phyloP scores from a whole-genome alignment of 2,329 filamentous ascomycete species.

The Fusarium transvaalense region DNA sequence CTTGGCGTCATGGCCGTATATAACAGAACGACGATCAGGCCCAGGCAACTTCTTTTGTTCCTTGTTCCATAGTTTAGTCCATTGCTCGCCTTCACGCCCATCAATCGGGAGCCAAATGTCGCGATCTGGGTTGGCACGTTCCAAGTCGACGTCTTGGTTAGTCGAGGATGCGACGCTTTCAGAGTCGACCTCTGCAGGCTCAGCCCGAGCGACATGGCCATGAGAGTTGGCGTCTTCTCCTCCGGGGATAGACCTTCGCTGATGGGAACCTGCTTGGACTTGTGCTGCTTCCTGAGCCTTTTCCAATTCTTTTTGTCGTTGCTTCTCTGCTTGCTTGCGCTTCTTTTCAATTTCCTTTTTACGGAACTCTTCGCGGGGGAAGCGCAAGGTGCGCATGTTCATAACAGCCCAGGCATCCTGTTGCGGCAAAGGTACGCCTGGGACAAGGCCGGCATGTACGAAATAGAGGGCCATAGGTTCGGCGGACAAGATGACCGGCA shows the following conservation, averaged over 20 bases:
- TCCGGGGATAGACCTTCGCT: conserved; percentile 10
- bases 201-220: conserved; percentile 19
- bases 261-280: conserved; percentile 5
- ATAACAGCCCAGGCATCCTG: conserved; percentile 86
- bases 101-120: conserved; percentile 56
- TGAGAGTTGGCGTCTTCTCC: not conserved
- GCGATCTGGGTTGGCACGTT: conserved; percentile 47
- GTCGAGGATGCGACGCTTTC: not conserved
- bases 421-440: conserved; percentile 75
- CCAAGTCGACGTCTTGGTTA: conserved; percentile 1
- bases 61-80: conserved; percentile 74
- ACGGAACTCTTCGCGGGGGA: conserved; percentile 59
- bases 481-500: conserved; percentile 82
- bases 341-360: conserved; percentile 51
- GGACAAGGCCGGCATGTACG: conserved; percentile 88
- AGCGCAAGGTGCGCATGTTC: conserved; percentile 88
- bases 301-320: conserved; percentile 33
- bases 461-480: conserved; percentile 75
- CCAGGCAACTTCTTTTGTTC: conserved; percentile 56
- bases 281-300: conserved; percentile 32
- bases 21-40: conserved; percentile 70
- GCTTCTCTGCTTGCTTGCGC: conserved; percentile 41
- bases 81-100: conserved; percentile 68
- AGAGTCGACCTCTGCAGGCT: conserved; percentile 5
- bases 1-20: conserved; percentile 90